Conservation (phyloP, 2,329 filamentous ascomycete genomes). For the Calonectria leucothoes region DNA sequence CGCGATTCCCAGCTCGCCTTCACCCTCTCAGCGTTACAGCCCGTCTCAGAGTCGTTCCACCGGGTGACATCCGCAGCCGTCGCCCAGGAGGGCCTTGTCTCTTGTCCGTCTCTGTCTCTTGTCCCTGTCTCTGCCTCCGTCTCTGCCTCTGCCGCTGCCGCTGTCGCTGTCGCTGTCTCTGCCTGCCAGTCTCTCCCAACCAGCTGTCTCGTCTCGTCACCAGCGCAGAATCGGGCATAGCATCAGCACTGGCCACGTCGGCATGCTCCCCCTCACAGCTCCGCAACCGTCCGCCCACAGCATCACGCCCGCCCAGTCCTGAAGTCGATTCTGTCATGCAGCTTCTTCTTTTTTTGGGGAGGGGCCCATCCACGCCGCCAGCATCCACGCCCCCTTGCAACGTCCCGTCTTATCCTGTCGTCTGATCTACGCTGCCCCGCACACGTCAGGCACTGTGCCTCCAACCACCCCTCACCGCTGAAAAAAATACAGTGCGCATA, state of each 20-base stretch:
- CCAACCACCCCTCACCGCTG: background rate
- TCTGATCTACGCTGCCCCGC: background rate
- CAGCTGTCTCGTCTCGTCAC: background rate
- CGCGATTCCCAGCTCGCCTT: background rate
- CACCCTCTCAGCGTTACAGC: background rate
- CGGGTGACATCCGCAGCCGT: background rate
- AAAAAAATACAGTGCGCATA: conserved; percentile 10
- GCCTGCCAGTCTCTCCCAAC: background rate
- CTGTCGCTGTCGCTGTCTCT: background rate
- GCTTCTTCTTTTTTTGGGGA: background rate
- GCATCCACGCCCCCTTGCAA: background rate
- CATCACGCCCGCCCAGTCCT: background rate
- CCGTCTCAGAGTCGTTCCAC: conserved; percentile 1
- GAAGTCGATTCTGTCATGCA: conserved; percentile 4
- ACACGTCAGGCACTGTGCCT: conserved; percentile 12
- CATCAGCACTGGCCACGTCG: conserved; percentile 5
- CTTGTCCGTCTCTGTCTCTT: background rate
- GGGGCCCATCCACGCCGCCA: background rate
- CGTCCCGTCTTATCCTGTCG: background rate
- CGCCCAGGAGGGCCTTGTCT: background rate
- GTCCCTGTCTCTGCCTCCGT: background rate
- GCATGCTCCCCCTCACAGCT: background rate
- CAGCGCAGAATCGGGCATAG: background rate
- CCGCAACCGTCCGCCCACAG: background rate
- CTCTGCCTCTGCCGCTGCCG: background rate